These are phyloP conservation scores for Spencermartinsiella ligniputridi DNA, from an alignment of 1,139 yeast genomes.

Conservation along the genomic window DNA sequence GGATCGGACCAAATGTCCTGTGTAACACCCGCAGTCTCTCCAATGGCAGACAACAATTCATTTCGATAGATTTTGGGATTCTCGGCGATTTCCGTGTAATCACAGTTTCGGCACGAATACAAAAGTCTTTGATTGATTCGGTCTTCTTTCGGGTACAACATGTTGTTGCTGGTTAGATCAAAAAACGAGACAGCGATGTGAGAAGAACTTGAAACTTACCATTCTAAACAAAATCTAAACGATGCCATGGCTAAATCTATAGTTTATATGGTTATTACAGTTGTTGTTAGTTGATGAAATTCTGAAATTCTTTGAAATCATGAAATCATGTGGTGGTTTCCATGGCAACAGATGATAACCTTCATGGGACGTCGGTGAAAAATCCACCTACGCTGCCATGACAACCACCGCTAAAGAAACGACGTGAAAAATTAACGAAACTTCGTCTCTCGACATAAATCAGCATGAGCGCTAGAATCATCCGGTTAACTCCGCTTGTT, in stretches of 20 bases:
- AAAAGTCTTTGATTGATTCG: conserved; percentile 61
- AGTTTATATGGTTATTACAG: no score
- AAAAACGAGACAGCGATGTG: neutral
- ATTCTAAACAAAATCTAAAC: conserved; percentile 87
- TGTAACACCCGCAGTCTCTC: conserved; percentile 95
- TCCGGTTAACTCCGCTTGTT: neutral
- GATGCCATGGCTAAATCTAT: conserved; percentile 75
- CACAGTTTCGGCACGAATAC: conserved; percentile 93
- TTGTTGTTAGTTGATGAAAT: no score
- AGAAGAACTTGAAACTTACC: conserved; percentile 36
- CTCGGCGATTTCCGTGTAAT: conserved; percentile 88
- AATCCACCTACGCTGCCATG: no score
- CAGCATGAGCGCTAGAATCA: neutral
- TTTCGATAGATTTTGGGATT: conserved; percentile 87
- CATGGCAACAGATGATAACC: no score
- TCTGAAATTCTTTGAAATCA: no score
- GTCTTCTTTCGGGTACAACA: conserved; percentile 98
- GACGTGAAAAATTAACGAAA: no score
- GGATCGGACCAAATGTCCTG: conserved; percentile 96
- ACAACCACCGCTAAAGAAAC: no score
- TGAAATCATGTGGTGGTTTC: no score
- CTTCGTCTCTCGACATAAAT: no score
- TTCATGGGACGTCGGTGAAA: no score
- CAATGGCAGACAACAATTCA: conserved; percentile 82
- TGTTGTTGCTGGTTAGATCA: conserved; percentile 59